Base-by-base conservation (phyloP, 2,329 filamentous ascomycete genomes). In the Cryphonectria naterciae region DNA sequence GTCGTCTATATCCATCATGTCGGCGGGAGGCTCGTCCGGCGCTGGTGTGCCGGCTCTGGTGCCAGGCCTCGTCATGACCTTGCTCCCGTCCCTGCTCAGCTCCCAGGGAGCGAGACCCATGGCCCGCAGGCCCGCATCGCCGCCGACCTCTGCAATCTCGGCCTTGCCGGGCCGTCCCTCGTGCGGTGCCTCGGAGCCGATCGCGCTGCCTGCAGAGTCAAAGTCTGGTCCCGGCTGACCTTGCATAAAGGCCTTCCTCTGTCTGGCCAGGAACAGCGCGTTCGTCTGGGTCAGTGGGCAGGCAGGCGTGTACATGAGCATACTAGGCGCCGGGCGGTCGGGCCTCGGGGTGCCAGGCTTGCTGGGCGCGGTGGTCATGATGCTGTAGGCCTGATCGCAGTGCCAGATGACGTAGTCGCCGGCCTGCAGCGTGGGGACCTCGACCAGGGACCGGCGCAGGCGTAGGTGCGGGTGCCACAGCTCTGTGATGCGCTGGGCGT, bases 331-430 rank as follows among this genome's bases (percentile, higher is more conserved):
- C 75, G 78, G 25, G 7, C 61, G n/a, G 11, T 72, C 80, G 77
- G 71, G 77, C 75, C 39, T 79, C 72, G 63, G 74, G 64, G 79
- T 83, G 62, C 79, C 78, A 8, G 78, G 77, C 60, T 77, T 76
- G 68, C 70, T 78, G 52, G 74, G 77, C 67, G 78, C 78, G 73
- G 80, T 76, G 73, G 81, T 83, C 70, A 83, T 83, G 76, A 88
- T 86, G 74, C 86, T 85, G 77, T 88, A 88, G 10, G 86, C 84
- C 72, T 87, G 82, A 74, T 88, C 86, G 32, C 86, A 86, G 75
- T 88, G 86, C 86, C 86, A 88, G 74, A 88, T 79, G 72, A 88
- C 86, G 76, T 88, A 88, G 80, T 88, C 86, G 75, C 86, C 86
- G 0, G 85, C 83, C 72, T 85, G 84, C 60, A 88, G 77, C 13